phyloP scores from a whole-genome alignment of 345 rosid genomes.

The Eucalyptus fibrosa region DNA sequence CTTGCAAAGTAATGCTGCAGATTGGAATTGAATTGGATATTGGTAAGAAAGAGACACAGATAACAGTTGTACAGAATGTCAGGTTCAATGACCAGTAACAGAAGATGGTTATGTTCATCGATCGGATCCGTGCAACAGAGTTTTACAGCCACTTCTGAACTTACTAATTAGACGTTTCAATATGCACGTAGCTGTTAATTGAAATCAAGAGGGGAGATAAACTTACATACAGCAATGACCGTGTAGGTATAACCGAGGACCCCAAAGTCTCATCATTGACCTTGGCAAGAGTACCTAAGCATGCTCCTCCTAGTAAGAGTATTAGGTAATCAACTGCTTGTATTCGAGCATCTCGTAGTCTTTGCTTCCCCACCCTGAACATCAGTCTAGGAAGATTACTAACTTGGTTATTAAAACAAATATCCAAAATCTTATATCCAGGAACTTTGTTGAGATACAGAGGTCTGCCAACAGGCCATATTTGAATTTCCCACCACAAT shows the following conservation, averaged over 20 bases:
- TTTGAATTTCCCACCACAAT: background rate
- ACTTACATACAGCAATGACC: constrained; percentile 86
- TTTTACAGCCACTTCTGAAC: background rate
- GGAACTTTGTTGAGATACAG: background rate
- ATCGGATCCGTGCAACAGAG: background rate
- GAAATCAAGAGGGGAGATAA: background rate
- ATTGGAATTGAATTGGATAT: background rate
- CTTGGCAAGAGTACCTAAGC: constrained; percentile 78
- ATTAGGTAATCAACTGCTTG: constrained; percentile 62
- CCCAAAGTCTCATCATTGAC: constrained; percentile 70
- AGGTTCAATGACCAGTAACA: background rate
- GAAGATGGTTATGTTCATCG: background rate
- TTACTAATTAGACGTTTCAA: background rate
- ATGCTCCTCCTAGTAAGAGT: constrained; percentile 77
- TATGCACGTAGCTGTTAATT: background rate
- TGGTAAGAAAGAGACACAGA: background rate
- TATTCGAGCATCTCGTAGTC: constrained; percentile 70
- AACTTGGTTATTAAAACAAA: background rate
- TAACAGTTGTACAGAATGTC: background rate
- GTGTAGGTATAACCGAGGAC: constrained; percentile 70
- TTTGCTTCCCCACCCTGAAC: constrained; percentile 65
- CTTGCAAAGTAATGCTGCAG: constrained; percentile 72
- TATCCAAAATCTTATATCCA: background rate
- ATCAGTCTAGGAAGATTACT: background rate
- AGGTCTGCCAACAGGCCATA: background rate